Percentiles rank a stretch among this genome's conserved stretches.
These are phyloP conservation scores for Solanum stenotomum DNA, from an alignment of 257 asterid species.

Conservation along the genomic window DNA sequence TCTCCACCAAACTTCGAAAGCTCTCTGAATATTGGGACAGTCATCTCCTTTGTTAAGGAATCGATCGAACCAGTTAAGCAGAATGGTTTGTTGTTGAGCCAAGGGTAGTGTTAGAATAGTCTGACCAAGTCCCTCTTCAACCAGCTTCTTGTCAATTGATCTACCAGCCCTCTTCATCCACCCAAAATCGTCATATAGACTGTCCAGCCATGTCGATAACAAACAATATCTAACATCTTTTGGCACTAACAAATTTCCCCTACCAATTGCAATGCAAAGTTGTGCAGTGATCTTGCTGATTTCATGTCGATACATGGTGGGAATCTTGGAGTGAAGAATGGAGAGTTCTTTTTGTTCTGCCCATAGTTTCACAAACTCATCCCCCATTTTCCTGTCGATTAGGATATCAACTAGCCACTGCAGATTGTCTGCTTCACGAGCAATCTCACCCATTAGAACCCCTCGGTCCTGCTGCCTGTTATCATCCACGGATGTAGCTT, in stretches of 20 bases:
- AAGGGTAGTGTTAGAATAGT: constrained; percentile 73
- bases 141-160: constrained; percentile 54
- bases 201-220: constrained; percentile 84
- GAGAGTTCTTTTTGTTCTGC: constrained; percentile 86
- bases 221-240: constrained; percentile 50
- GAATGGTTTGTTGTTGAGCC: constrained; percentile 58
- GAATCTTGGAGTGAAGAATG: constrained; percentile 72
- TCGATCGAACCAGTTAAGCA: constrained; percentile 74
- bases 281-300: constrained; percentile 85
- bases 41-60: constrained; percentile 83
- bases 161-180: constrained; percentile 80
- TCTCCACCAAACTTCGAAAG: constrained; percentile 95
- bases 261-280: constrained; percentile 72
- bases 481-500: constrained; percentile 53
- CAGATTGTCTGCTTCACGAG: constrained; percentile 82
- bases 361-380: constrained; percentile 78
- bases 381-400: constrained; percentile 58
- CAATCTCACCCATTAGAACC: constrained; percentile 64
- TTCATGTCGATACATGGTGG: constrained; percentile 71
- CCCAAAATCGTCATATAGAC: constrained; percentile 74
- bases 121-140: constrained; percentile 80
- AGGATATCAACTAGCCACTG: constrained; percentile 81
- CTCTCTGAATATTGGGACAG: constrained; percentile 84
- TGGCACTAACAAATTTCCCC: constrained; percentile 59
- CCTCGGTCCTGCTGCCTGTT: constrained; percentile 52